phyloP scores from a whole-genome alignment of 257 asterid species.

The Salvia splendens region DNA sequence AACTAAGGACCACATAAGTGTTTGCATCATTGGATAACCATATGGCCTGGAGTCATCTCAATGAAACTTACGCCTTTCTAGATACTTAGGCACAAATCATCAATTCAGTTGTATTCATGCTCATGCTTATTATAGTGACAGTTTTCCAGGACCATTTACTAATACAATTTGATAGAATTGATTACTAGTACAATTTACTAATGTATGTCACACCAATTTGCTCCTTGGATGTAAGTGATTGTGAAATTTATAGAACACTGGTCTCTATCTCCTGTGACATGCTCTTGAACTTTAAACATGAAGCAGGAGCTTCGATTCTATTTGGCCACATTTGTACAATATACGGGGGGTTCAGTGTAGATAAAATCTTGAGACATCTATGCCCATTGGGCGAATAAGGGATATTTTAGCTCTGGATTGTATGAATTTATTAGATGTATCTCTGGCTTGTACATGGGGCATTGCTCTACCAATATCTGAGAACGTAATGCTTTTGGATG shows the following conservation, averaged over 20 bases:
- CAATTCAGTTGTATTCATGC: neutral
- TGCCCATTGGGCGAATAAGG: neutral
- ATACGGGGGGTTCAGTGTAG: neutral
- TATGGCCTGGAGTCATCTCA: neutral
- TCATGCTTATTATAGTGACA: neutral
- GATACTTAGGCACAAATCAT: constrained; percentile 18
- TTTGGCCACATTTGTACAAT: neutral
- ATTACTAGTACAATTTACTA: neutral
- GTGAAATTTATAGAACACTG: neutral
- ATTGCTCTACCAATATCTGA: neutral
- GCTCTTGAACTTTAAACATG: constrained; percentile 11
- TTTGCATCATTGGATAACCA: neutral
- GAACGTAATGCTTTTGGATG: constrained; percentile 3
- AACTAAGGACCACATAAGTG: neutral
- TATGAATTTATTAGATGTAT: constrained; percentile 15
- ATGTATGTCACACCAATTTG: neutral
- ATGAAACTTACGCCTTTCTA: neutral
- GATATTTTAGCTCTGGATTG: constrained; percentile 12
- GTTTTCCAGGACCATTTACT: neutral
- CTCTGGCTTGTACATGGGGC: neutral
- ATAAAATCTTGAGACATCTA: neutral
- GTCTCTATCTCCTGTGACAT: neutral
- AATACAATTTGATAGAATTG: constrained; percentile 3
- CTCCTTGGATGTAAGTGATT: neutral
- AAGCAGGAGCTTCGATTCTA: neutral